These are phyloP conservation scores for Prunus campanulata DNA, from an alignment of 306 rosid genomes.

Conservation along the genomic window DNA sequence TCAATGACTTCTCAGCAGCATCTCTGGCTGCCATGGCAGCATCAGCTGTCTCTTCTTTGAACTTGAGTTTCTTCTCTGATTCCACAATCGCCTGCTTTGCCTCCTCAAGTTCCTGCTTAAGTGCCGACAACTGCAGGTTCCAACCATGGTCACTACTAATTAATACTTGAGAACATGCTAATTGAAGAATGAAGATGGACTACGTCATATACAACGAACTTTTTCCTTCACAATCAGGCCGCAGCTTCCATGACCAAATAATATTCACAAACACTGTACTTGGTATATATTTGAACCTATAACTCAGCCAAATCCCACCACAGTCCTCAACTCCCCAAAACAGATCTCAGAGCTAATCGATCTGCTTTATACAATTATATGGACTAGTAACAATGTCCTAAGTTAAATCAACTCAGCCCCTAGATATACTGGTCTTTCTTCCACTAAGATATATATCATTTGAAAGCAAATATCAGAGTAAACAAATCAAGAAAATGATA, in stretches of 20 bases:
- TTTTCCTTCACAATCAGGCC: neutral
- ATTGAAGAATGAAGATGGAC: neutral
- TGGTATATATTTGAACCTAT: neutral
- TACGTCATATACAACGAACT: neutral
- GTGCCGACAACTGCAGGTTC: conserved; percentile 63
- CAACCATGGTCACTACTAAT: conserved; percentile 12
- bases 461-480: neutral
- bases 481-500: neutral
- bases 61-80: conserved; percentile 79
- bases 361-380: neutral
- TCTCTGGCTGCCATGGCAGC: conserved; percentile 99
- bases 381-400: neutral
- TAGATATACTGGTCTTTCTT: neutral
- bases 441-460: neutral
- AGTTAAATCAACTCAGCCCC: neutral
- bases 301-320: neutral
- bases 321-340: neutral
- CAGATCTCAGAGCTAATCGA: too few relatives aligned
- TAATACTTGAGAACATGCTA: neutral
- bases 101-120: conserved; percentile 87
- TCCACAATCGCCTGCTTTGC: conserved; percentile 75
- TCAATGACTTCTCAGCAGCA: conserved; percentile 95
- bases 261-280: neutral
- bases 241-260: neutral
- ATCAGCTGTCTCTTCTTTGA: conserved; percentile 92